Evolutionary conservation across 2,329 filamentous ascomycete genomes (phyloP).

Genomic region (Exserohilum turcica): DNA sequence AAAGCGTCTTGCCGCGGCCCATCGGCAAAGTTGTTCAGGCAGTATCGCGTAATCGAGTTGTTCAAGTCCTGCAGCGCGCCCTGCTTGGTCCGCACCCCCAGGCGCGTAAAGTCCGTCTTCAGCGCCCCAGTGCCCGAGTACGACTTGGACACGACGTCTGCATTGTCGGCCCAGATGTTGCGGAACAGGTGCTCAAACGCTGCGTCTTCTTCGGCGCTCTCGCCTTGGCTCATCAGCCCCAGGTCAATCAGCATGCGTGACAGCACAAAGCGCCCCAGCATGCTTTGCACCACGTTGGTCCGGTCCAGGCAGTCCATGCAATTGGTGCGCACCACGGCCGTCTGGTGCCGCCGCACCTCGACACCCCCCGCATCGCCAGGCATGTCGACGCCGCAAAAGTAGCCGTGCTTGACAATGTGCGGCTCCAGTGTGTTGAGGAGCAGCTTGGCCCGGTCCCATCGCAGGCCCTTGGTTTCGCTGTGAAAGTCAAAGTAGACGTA

Average conservation of each 20-base stretch:
- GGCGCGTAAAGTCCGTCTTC: constrained; percentile 98
- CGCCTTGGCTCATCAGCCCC: constrained; percentile 75
- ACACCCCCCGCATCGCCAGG: constrained; percentile 75
- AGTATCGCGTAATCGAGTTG: constrained; percentile 87
- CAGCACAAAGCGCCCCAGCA: constrained; percentile 88
- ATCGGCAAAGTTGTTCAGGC: constrained; percentile 92
- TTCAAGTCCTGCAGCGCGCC: constrained; percentile 85
- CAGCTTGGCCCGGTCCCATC: constrained; percentile 88
- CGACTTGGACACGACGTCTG: constrained; percentile 87
- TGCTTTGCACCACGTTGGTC: constrained; percentile 97
- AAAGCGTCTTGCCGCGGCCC: constrained; percentile 94
- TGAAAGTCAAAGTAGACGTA: constrained; percentile 99
- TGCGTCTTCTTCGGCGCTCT: constrained; percentile 77
- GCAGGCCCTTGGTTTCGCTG: constrained; percentile 92
- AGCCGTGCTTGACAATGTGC: constrained; percentile 77
- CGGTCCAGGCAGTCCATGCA: constrained; percentile 99
- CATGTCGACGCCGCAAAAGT: constrained; percentile 90
- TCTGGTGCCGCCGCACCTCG: constrained; percentile 81
- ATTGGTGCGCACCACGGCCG: constrained; percentile 91
- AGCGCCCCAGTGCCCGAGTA: constrained; percentile 96
- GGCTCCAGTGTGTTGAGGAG: constrained; percentile 81
- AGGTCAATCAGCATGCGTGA: constrained; percentile 87
- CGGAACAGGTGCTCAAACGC: constrained; percentile 91
- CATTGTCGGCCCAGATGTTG: constrained; percentile 98
- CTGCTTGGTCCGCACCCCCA: constrained; percentile 82